phyloP scores from a whole-genome alignment of 108 stramenopile genomes.

The Nitzschia sp. region DNA sequence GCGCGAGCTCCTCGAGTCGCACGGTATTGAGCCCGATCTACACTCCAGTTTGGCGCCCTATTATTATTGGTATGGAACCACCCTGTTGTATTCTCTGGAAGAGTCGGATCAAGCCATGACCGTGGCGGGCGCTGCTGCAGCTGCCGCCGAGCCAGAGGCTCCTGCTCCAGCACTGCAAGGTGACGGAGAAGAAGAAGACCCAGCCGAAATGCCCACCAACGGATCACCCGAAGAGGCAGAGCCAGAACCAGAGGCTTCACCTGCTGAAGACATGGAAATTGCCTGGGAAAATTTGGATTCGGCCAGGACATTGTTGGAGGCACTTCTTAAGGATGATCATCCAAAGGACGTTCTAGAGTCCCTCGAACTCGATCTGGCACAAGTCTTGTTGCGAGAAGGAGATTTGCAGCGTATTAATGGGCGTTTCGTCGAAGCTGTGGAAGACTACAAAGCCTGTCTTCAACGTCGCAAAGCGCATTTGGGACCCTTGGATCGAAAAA shows the following conservation, averaged over 20 bases:
- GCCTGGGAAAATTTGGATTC: constrained; percentile 87
- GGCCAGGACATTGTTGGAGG: constrained; percentile 61
- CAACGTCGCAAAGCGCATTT: constrained; percentile 31
- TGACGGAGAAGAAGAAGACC: not conserved
- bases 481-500: constrained; percentile 58
- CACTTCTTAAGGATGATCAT: constrained; percentile 16
- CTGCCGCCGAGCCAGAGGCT: not conserved
- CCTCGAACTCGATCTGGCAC: constrained; percentile 63
- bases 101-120: constrained; percentile 48
- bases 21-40: constrained; percentile 36
- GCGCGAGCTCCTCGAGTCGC: not conserved
- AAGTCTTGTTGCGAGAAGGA: constrained; percentile 69
- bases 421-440: constrained; percentile 48
- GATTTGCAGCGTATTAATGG: constrained; percentile 78
- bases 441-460: constrained; percentile 61
- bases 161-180: not conserved
- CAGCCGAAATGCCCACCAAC: not conserved
- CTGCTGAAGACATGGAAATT: constrained; percentile 70
- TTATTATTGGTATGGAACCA: constrained; percentile 86
- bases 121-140: constrained; percentile 15
- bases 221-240: constrained; percentile 5
- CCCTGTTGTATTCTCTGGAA: constrained; percentile 79
- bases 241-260: constrained; percentile 21
- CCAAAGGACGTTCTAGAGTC: not conserved
- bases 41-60: constrained; percentile 74